A percentile compares a stretch with the other conserved stretches of the same genome.
Conservation (phyloP, 495 filamentous ascomycete genomes). For the Tuber indicum region DNA sequence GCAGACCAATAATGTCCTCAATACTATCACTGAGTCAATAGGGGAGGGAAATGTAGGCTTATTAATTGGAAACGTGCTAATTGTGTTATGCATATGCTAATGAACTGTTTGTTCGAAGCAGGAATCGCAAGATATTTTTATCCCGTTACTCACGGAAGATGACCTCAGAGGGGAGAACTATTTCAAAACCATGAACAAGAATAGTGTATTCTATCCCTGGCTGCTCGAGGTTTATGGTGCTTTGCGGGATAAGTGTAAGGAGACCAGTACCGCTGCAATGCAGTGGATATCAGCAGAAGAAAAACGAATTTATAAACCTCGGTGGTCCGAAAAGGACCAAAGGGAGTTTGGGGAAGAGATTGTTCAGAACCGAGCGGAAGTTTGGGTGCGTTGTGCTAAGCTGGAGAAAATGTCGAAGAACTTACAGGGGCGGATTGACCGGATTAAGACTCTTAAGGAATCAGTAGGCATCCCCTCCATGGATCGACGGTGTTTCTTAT, state of each 20-base stretch:
- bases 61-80: neutral
- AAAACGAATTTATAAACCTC: neutral
- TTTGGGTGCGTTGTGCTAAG: neutral
- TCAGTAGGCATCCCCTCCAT: neutral
- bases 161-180: slow-evolving; percentile 1
- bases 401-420: neutral
- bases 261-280: neutral
- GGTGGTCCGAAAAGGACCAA: slow-evolving; percentile 3
- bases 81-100: neutral
- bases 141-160: neutral
- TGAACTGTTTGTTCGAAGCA: neutral
- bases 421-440: neutral
- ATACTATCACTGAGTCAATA: neutral
- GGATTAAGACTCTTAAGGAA: neutral
- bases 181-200: slow-evolving; percentile 4
- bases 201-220: slow-evolving; percentile 3
- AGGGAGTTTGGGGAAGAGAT: neutral
- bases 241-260: neutral
- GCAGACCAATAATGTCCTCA: neutral
- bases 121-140: neutral
- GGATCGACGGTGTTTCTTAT: neutral
- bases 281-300: neutral
- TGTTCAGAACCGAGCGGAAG: neutral
- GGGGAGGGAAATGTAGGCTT: neutral
- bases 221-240: neutral